Evolutionary conservation across 2,329 filamentous ascomycete genomes (phyloP).

Genomic region (Alternaria gansuensis): DNA sequence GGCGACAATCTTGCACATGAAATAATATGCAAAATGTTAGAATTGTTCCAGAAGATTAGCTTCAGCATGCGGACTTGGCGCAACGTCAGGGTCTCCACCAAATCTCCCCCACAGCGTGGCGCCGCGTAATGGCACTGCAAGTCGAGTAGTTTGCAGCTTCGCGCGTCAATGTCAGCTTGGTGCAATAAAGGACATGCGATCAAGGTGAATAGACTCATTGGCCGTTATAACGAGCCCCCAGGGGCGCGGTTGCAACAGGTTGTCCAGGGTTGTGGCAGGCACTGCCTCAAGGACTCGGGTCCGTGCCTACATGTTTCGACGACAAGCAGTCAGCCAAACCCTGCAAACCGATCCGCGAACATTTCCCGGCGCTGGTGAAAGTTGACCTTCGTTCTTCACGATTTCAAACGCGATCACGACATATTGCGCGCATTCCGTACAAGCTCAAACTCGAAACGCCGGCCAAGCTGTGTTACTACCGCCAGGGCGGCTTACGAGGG

Average conservation of each 20-base stretch:
- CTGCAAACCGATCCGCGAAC: constrained; percentile 14
- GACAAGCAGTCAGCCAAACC: constrained; percentile 15
- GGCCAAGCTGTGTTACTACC: constrained; percentile 17
- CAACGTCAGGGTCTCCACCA: constrained; percentile 20
- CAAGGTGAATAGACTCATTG: constrained; percentile 10
- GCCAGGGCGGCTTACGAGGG: constrained; percentile 15
- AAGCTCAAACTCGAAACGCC: constrained; percentile 16
- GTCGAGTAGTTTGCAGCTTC: constrained; percentile 6
- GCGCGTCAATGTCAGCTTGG: constrained; percentile 6
- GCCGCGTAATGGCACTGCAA: constrained; percentile 20
- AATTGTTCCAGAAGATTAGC: background rate
- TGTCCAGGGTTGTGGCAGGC: constrained; percentile 16
- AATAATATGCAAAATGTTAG: background rate
- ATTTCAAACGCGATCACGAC: constrained; percentile 11
- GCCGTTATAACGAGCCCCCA: constrained; percentile 12
- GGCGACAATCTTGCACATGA: background rate
- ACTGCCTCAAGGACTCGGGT: constrained; percentile 21
- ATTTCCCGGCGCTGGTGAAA: background rate
- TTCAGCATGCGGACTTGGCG: constrained; percentile 16
- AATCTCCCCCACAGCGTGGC: constrained; percentile 12
- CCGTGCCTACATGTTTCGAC: constrained; percentile 25
- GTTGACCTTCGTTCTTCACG: constrained; percentile 7
- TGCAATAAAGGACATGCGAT: constrained; percentile 4
- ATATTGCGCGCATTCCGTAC: constrained; percentile 5
- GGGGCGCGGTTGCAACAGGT: constrained; percentile 23